Evolutionary conservation across 257 asterid genomes (phyloP).

Genomic region (Solanum gandarillasii): DNA sequence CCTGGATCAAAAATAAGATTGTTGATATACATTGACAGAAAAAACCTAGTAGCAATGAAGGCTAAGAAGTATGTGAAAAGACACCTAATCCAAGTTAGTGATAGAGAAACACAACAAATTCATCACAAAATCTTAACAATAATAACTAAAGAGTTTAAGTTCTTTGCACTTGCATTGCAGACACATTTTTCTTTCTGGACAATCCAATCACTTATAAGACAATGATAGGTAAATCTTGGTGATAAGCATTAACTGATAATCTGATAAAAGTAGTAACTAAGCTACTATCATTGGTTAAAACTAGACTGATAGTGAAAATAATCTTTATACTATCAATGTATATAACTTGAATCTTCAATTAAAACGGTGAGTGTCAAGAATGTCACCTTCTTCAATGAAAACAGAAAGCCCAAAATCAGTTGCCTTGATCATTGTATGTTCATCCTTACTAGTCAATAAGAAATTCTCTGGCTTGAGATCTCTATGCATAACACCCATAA

Average conservation of each 20-base stretch:
- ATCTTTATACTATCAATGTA: not conserved
- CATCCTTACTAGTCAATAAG: constrained; percentile 65
- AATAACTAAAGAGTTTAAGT: not conserved
- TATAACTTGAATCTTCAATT: not conserved
- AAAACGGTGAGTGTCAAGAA: not conserved
- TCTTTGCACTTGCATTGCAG: not conserved
- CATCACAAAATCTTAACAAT: not conserved
- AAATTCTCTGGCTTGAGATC: constrained; percentile 92
- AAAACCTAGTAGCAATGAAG: not conserved
- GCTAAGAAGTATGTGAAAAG: not conserved
- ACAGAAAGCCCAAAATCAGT: constrained; percentile 89
- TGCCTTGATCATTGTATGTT: constrained; percentile 58
- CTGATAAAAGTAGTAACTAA: not conserved
- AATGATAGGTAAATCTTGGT: not conserved
- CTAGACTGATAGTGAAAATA: not conserved
- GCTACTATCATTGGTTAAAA: not conserved
- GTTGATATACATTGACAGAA: not conserved
- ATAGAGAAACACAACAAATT: not conserved
- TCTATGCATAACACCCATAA: constrained; percentile 88
- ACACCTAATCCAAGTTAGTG: not conserved
- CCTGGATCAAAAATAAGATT: not conserved
- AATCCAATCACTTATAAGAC: not conserved
- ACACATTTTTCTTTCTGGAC: not conserved
- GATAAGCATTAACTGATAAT: not conserved
- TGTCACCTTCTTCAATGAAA: constrained; percentile 69